Conservation (phyloP, 768 basidiomycete species). For the Naganishia kalamii region DNA sequence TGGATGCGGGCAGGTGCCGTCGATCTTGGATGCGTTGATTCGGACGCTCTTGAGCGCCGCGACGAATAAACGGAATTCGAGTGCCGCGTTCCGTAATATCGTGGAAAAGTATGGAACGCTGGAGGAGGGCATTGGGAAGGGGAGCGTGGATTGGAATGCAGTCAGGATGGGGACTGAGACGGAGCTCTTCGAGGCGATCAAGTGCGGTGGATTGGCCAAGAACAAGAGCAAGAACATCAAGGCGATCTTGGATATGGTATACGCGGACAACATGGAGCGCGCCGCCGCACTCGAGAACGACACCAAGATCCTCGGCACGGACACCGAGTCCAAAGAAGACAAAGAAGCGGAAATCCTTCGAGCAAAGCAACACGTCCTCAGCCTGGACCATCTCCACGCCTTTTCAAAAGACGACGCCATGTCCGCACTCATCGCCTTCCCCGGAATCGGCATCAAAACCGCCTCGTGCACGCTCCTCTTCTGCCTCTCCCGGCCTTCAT, state of each 20-base stretch:
- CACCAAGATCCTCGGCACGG: not conserved
- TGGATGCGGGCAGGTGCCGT: conserved; percentile 40
- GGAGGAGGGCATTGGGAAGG: conserved; percentile 17
- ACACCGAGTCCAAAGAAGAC: not conserved
- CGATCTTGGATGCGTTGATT: conserved; percentile 38
- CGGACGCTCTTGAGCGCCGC: conserved; percentile 39
- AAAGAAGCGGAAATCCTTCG: conserved; percentile 1
- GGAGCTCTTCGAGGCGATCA: conserved; percentile 36
- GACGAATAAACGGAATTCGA: conserved; percentile 35
- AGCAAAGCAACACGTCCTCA: conserved; percentile 22
- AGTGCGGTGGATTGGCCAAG: conserved; percentile 37
- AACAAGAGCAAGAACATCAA: conserved; percentile 39
- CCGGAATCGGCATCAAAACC: conserved; percentile 41
- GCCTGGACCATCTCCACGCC: conserved; percentile 38
- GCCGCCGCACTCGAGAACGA: not conserved
- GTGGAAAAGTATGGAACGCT: conserved; percentile 32
- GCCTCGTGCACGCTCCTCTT: conserved; percentile 40
- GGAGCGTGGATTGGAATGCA: conserved; percentile 37
- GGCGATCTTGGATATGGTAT: conserved; percentile 31
- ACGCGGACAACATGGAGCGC: conserved; percentile 26
- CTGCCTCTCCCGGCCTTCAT: conserved; percentile 33
- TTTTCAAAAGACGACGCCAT: conserved; percentile 36
- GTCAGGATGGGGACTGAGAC: conserved; percentile 32
- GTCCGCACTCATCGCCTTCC: conserved; percentile 30
- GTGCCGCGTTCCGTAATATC: conserved; percentile 34